Base-by-base conservation (phyloP, 768 basidiomycete genomes). In the Phlebiopsis flavidoalba region DNA sequence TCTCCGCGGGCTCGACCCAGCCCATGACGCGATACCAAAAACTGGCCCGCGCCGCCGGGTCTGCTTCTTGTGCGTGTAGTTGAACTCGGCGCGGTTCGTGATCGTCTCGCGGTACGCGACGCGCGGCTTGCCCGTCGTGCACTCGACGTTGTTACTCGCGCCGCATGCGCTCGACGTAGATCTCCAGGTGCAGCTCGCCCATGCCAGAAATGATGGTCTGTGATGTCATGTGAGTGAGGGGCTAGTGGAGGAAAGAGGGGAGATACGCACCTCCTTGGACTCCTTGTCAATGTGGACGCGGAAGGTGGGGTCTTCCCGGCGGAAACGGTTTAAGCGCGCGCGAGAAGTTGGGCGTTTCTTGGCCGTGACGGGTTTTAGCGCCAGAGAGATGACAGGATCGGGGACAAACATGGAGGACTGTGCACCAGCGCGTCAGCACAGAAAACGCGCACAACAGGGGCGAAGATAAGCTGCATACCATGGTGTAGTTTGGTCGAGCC, bases 151-250 rank as follows among this genome's bases (percentile, higher is more conserved):
- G 75, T n/a, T 99, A 99, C 75, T 99, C 97, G 56, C 97, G 91
- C 67, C 87, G 88, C 95, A 99, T 98, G 45, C 97, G 93, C 72
- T 99, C 97, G 62, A 98, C 95, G 75, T 99, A 98, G 70, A 99
- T 96, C 70, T 99, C 97, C 22, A 99, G 83, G 71, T 99, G 97
- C 17, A 99, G 84, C 73, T 99, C 97, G 24, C 97, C 97, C 97
- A 99, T 99, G 21, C 97, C 97, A 33, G 95, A 98, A 65, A 99
- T 98, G 73, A 99, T 98, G 15, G 96, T 98, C 92, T 95, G n/a
- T n/a, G n/a, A 65, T 17, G 46, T 19, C 24, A n/a, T 51, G 57
- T 47, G 24, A 47, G 37, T 10, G 19, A 3, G 26, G 26, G 6
- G 35, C 2, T 55, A 36, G 31, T 31, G 54, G 19, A 24, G 46